Evolutionary conservation across 2,329 filamentous ascomycete species (phyloP).

Genomic region (Calonectria hawksworthii): DNA sequence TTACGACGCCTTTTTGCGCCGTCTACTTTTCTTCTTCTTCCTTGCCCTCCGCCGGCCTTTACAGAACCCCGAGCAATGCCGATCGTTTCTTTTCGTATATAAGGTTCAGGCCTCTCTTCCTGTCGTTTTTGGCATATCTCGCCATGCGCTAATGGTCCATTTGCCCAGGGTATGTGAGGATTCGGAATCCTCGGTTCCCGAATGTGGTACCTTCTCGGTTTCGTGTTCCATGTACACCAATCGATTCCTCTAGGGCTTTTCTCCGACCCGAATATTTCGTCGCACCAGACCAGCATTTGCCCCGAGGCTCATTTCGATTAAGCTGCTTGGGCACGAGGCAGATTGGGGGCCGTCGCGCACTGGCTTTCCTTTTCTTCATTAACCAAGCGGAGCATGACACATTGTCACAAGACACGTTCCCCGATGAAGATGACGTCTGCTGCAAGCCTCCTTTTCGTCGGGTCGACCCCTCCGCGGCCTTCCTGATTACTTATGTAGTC

Average conservation of each 20-base stretch:
- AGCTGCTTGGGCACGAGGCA: conserved; percentile 1
- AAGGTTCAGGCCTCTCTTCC: conserved; percentile 12
- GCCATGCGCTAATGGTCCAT: neutral
- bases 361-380: neutral
- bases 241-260: neutral
- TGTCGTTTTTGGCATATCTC: neutral
- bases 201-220: conserved; percentile 12
- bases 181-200: conserved; percentile 17
- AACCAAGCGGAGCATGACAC: neutral
- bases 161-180: neutral
- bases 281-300: neutral
- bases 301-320: conserved; percentile 6
- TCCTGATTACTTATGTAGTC: conserved; percentile 4
- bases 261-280: conserved; percentile 19
- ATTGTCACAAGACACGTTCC: conserved; percentile 11
- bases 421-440: conserved; percentile 7
- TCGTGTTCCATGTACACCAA: conserved; percentile 18
- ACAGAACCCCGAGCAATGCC: neutral
- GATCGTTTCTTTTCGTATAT: conserved; percentile 14
- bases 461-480: neutral
- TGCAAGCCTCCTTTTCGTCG: neutral
- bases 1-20: conserved; percentile 27
- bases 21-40: neutral
- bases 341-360: neutral
- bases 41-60: neutral